Evolutionary conservation across 2,329 filamentous ascomycete genomes (phyloP).

Genomic region (Microascus cirrosus): DNA sequence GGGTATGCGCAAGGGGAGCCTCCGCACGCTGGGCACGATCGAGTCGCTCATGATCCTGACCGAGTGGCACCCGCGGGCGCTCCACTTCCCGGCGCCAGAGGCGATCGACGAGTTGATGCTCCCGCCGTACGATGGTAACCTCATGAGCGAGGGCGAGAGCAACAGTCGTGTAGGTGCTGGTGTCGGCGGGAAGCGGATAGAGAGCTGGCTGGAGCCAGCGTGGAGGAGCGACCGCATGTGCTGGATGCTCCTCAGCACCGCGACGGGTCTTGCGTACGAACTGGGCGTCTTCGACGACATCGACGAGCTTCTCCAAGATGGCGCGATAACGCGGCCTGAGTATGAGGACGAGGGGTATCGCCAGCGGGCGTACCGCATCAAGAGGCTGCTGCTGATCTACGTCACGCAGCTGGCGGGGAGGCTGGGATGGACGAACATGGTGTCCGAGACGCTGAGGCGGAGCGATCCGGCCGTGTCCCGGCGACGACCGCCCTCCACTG

Average conservation of each 20-base stretch:
- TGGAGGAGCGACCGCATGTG: constrained; percentile 94
- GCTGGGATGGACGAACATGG: constrained; percentile 87
- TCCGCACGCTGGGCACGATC: constrained; percentile 84
- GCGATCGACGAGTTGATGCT: constrained; percentile 58
- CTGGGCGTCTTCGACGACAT: constrained; percentile 91
- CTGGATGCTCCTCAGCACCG: constrained; percentile 93
- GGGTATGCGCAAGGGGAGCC: constrained; percentile 61
- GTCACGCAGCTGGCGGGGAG: constrained; percentile 88
- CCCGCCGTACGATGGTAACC: constrained; percentile 42
- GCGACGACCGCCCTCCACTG: constrained; percentile 32
- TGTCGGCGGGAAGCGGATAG: constrained; percentile 72
- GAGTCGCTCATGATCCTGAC: constrained; percentile 90
- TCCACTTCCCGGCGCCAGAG: constrained; percentile 85
- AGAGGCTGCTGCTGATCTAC: constrained; percentile 80
- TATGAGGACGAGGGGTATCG: constrained; percentile 69
- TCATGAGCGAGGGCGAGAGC: constrained; percentile 28
- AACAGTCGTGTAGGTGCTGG: constrained; percentile 26
- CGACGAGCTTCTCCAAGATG: constrained; percentile 53
- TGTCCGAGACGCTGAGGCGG: constrained; percentile 56
- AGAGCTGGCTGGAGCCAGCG: constrained; percentile 92
- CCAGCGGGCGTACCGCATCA: constrained; percentile 68
- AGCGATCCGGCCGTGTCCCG: constrained; percentile 45
- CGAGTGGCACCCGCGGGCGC: constrained; percentile 89
- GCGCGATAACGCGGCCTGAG: constrained; percentile 49
- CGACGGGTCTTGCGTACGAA: constrained; percentile 82